Base-by-base conservation (phyloP, 805 yeast genomes). In the Priceomyces haplophilus region DNA sequence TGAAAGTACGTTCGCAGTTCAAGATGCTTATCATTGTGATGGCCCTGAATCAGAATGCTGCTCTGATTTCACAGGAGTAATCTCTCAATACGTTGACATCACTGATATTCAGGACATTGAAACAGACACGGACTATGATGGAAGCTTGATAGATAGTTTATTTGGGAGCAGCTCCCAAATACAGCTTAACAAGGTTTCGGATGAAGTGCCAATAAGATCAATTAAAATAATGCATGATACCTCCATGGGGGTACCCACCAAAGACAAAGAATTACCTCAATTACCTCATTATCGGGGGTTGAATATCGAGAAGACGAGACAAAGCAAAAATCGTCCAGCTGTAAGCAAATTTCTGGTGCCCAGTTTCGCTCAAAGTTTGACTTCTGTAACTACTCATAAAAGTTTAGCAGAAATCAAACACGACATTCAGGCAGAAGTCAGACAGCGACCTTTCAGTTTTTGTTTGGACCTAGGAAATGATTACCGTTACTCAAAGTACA, bases 371-470 rank as follows among this genome's bases (percentile, higher is more conserved):
- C 15, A n/a, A n/a, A 15, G 12, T 12, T 25, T 34, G 16, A 7
- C 15, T 5, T 17, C 40, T 3, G 10, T 27, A 8, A 7, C 40
- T 7, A 15, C 20, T 20, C 8, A 11, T 5, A 40, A 24, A n/a
- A 37, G 32, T 24, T 24, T 37, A 13, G 11, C 23, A 10, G 51
- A 47, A 3, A 30, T 51, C 15, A 55, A 51, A 23, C 13, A 40
- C 2, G 58, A 50, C 17, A 32, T 60, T 36, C 51, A 49, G 34
- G 41, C 44, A 7, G 37, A 44, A 24, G 59, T 60, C 2, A 46
- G 59, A 36, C 62, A 61, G 45, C 44, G 59, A 25, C 67, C 67
- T 2, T 58, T 53, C 43, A 58, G 59, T 39, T 54, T 42, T 36
- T 53, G 61, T 42, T 49, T 64, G 17, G 69, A 63, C 39, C 32